Evolutionary conservation across 2,329 filamentous ascomycete genomes (phyloP).

Genomic region (Malbranchea cinnamomea): DNA sequence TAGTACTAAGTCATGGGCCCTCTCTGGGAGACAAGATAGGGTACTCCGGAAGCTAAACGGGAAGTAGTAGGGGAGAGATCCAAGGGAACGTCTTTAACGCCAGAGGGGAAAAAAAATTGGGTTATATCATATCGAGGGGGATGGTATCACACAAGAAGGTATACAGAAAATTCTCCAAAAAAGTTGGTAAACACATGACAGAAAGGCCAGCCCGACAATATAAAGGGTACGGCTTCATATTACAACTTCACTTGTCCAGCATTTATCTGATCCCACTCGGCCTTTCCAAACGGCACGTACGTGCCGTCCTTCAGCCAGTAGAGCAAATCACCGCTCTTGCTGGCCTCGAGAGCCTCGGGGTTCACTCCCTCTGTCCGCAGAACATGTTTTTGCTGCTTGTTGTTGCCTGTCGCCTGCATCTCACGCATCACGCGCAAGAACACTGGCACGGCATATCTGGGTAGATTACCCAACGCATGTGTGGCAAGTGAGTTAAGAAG

Average conservation of each 20-base stretch:
- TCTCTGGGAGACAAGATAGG: too few species aligned
- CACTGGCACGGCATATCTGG: constrained; percentile 60
- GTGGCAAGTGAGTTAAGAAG: constrained; percentile 45
- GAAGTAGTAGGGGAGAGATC: too few species aligned
- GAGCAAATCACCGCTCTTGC: constrained; percentile 38
- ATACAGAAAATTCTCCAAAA: too few species aligned
- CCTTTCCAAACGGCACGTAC: constrained; percentile 52
- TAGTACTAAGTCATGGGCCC: too few species aligned
- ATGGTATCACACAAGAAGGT: too few species aligned
- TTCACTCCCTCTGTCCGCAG: constrained; percentile 62
- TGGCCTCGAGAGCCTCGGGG: constrained; percentile 29
- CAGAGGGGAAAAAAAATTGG: too few species aligned
- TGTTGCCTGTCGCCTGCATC: constrained; percentile 61
- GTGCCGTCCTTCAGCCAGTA: constrained; percentile 52
- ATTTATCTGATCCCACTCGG: constrained; percentile 54
- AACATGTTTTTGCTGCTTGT: constrained; percentile 72
- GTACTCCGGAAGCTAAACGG: too few species aligned
- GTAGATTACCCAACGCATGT: constrained; percentile 45
- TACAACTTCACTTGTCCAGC: constrained; percentile 53
- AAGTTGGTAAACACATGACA: too few species aligned
- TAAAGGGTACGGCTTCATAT: too few species aligned
- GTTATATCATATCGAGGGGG: too few species aligned
- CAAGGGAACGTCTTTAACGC: too few species aligned
- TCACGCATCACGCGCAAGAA: constrained; percentile 56
- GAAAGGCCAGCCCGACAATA: too few species aligned